Evolutionary conservation across 2,329 filamentous ascomycete species (phyloP).

Genomic region (Atkinsonella texensis): DNA sequence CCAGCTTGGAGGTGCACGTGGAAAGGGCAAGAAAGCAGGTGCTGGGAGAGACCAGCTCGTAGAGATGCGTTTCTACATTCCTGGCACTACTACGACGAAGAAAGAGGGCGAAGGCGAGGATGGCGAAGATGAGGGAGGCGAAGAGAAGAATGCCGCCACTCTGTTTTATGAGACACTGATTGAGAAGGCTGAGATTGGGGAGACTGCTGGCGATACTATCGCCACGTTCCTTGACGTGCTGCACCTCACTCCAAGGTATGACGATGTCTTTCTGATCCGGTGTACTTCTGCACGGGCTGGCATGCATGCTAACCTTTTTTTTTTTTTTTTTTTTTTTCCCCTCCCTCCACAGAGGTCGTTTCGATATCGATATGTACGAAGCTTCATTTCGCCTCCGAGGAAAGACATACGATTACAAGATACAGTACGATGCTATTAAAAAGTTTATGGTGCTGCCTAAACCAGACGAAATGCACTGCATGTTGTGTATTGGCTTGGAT

Average conservation of each 20-base stretch:
- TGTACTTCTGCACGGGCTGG: background rate
- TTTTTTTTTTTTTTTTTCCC: background rate
- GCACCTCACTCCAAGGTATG: conserved; percentile 83
- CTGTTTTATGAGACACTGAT: conserved; percentile 98
- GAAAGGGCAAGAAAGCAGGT: conserved; percentile 77
- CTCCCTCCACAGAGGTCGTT: conserved; percentile 62
- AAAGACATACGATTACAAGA: conserved; percentile 99
- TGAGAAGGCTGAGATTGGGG: conserved; percentile 97
- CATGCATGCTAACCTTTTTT: background rate
- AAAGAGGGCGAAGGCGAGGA: conserved; percentile 56
- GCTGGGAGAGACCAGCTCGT: conserved; percentile 87
- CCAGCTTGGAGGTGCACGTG: conserved; percentile 58
- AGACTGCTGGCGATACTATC: conserved; percentile 96
- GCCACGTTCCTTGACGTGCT: conserved; percentile 94
- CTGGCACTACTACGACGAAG: conserved; percentile 72
- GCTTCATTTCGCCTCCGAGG: conserved; percentile 91
- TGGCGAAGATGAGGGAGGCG: conserved; percentile 39
- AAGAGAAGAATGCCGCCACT: conserved; percentile 88
- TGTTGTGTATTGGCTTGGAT: conserved; percentile 89
- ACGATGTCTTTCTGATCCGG: background rate
- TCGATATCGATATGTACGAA: conserved; percentile 99
- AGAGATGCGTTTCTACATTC: conserved; percentile 98
- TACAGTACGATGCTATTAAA: conserved; percentile 94
- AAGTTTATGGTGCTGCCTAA: conserved; percentile 98
- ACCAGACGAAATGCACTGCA: conserved; percentile 92